Evolutionary conservation across 2,329 filamentous ascomycete species (phyloP).

Genomic region (Pseudocercospora eumusae): DNA sequence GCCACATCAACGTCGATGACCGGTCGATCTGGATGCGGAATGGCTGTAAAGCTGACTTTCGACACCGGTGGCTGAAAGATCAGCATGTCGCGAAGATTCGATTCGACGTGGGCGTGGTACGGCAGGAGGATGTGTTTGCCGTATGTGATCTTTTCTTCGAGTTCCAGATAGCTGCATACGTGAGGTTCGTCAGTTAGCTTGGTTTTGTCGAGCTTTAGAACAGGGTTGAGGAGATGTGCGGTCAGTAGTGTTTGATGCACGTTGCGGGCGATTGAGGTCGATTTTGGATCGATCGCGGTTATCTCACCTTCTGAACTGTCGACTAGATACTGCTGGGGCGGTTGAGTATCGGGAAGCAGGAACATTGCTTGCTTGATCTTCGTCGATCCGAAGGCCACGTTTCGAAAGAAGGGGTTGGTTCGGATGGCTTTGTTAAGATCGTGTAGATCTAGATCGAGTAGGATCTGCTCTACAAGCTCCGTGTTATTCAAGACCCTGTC

Average conservation of each 20-base stretch:
- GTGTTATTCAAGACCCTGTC: not conserved
- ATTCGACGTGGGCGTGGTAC: not conserved
- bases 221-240: not conserved
- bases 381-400: not conserved
- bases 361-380: not conserved
- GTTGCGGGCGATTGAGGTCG: not conserved
- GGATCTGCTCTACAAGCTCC: not conserved
- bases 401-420: not conserved
- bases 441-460: not conserved
- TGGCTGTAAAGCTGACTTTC: not conserved
- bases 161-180: not conserved
- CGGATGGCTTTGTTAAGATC: not conserved
- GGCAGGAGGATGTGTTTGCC: not conserved
- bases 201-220: not conserved
- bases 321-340: not conserved
- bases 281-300: not conserved
- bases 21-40: not conserved
- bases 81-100: not conserved
- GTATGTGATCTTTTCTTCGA: not conserved
- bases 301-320: not conserved
- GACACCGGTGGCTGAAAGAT: not conserved
- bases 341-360: not conserved
- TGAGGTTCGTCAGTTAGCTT: not conserved
- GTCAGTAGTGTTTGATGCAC: not conserved
- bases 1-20: not conserved